A percentile compares a stretch with the other conserved stretches of the same genome.
Evolutionary conservation across 2,329 filamentous ascomycete species (phyloP).

Genomic region (Talaromyces albobiverticillius): DNA sequence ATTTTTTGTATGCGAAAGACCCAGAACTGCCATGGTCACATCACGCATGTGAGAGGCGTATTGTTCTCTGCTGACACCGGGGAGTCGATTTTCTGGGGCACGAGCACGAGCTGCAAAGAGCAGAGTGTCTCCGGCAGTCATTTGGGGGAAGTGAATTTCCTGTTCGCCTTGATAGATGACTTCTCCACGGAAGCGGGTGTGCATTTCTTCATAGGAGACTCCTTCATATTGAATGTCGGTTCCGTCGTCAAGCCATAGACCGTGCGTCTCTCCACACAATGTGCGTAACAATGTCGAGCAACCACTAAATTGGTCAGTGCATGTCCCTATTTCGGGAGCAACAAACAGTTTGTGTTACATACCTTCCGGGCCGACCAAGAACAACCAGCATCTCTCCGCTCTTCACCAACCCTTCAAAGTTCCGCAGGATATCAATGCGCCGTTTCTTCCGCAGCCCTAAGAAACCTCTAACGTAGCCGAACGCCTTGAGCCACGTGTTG

Average conservation of each 20-base stretch:
- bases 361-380: slow-evolving; percentile 47
- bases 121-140: slow-evolving; percentile 75
- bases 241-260: slow-evolving; percentile 65
- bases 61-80: slow-evolving; percentile 41
- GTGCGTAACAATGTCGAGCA: slow-evolving; percentile 84
- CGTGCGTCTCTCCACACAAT: slow-evolving; percentile 75
- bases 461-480: slow-evolving; percentile 28
- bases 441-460: slow-evolving; percentile 35
- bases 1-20: slow-evolving; percentile 50
- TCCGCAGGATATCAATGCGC: slow-evolving; percentile 61
- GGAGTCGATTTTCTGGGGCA: slow-evolving; percentile 44
- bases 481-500: slow-evolving; percentile 35
- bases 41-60: slow-evolving; percentile 44
- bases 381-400: slow-evolving; percentile 59
- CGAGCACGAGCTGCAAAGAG: slow-evolving; percentile 70
- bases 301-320: slow-evolving; percentile 25
- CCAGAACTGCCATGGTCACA: slow-evolving; percentile 45
- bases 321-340: too few species aligned
- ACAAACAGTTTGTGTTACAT: too few species aligned
- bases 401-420: slow-evolving; percentile 63
- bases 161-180: slow-evolving; percentile 14
- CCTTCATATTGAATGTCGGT: slow-evolving; percentile 75
- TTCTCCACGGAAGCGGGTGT: slow-evolving; percentile 13
- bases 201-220: slow-evolving; percentile 45
- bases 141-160: slow-evolving; percentile 76